Evolutionary conservation across 371 early-diverging fungal species (phyloP), one percentile per base, ranked within the genome.

Genomic region (Circinella minor): DNA sequence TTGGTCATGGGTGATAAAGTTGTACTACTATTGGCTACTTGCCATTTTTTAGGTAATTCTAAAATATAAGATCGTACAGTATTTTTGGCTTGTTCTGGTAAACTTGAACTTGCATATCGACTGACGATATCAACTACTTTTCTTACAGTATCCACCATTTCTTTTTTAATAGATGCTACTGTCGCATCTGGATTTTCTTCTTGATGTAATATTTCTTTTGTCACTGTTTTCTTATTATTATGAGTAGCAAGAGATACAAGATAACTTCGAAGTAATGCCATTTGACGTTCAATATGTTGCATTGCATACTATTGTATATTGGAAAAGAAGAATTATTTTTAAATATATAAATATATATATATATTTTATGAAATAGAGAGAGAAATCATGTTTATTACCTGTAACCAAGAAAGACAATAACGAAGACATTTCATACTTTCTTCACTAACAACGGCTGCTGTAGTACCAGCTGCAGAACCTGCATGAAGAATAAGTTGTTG

Each of bases 11-110:
- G 78, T 37, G 74, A 75, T 20, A 54, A 66, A 15, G 67, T 77
- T 37, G 67, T 61, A 9, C 63, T 68, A 47, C 47, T 76, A 9
- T 88, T 81, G 7, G 87, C 68, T 5, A 76, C 73, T 7, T 85
- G 88, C 94, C 94, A 94, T 60, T 94, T 81, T 17, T 80, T 76
- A 3, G 97, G 97, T 69, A 96, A 81, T 5, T 81, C 78, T 27
- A 96, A 79, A 43, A 96, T 95, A 70, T 96, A 91, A n/a, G 81
- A 83, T n/a, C 94, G 89, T 2, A 96, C 95, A 48, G 80, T 89
- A 51, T 83, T 75, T 60, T 94, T 86, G 43, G 95, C 93, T 57
- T 91, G 92, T 49, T 88, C 91, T 0, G 95, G 94, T 49, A 96
- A 78, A 68, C 92, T 90, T 5, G 89, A 80, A 9, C 92, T 90